These are phyloP conservation scores for Oryza glaberrima DNA, from an alignment of 176 grass and related monocot genomes.

Conservation along the genomic window DNA sequence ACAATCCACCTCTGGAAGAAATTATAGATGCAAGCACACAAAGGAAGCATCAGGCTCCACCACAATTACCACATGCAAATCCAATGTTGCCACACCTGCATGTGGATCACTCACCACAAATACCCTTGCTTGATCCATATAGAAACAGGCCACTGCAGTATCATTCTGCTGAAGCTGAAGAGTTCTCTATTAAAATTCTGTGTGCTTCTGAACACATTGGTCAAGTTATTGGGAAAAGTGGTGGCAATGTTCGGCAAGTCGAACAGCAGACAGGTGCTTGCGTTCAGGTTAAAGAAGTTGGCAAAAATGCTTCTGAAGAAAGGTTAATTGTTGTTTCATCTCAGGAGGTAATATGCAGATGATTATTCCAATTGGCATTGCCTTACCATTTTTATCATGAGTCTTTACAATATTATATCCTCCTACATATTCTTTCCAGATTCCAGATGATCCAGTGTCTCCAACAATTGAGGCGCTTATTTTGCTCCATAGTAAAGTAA, in stretches of 20 bases:
- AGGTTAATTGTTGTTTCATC: slow-evolving; percentile 83
- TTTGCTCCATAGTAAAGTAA: slow-evolving; percentile 79
- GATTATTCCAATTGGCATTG: slow-evolving; percentile 27
- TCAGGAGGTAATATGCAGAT: slow-evolving; percentile 75
- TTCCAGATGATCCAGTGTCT: slow-evolving; percentile 69
- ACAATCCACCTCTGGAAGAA: slow-evolving; percentile 87
- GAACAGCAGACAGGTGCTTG: slow-evolving; percentile 91
- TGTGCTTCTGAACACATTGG: slow-evolving; percentile 85
- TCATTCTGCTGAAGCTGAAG: slow-evolving; percentile 62
- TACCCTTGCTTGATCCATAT: slow-evolving; percentile 67
- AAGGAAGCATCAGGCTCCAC: slow-evolving; percentile 51
- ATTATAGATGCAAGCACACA: slow-evolving; percentile 89
- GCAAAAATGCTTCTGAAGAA: slow-evolving; percentile 66
- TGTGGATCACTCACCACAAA: slow-evolving; percentile 52
- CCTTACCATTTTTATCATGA: slow-evolving; percentile 7
- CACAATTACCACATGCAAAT: slow-evolving; percentile 54
- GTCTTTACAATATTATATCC: slow-evolving; percentile 36
- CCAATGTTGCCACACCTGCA: slow-evolving; percentile 49
- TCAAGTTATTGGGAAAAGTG: slow-evolving; percentile 84
- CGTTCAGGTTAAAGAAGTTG: slow-evolving; percentile 79
- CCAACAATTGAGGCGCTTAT: slow-evolving; percentile 91
- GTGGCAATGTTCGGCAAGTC: slow-evolving; percentile 74
- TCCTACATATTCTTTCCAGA: slow-evolving; percentile 52
- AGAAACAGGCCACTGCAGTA: slow-evolving; percentile 58
- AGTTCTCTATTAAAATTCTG: slow-evolving; percentile 79